Conservation (phyloP, 2,329 filamentous ascomycete species). For the Cladophialophora immunda region DNA sequence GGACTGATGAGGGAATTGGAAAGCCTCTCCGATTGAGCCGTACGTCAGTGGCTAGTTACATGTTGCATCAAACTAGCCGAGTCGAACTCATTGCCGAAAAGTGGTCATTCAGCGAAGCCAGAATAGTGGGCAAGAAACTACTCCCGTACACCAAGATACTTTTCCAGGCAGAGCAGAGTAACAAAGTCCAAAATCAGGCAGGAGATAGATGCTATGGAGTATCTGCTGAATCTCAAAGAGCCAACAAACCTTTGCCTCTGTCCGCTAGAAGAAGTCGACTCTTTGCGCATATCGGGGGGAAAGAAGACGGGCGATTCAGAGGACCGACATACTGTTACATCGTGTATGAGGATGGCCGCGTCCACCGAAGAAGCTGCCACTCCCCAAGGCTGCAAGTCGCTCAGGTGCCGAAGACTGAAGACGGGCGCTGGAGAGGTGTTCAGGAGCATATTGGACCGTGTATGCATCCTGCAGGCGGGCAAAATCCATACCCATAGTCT, state of each 20-base stretch:
- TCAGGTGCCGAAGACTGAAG: background rate
- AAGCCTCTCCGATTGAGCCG: conserved; percentile 19
- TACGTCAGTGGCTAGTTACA: conserved; percentile 22
- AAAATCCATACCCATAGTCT: conserved; percentile 17
- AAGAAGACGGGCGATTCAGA: conserved; percentile 1
- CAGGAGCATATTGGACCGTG: conserved; percentile 2
- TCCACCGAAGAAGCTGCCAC: background rate
- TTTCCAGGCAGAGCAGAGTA: conserved; percentile 64
- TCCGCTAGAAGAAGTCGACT: conserved; percentile 32
- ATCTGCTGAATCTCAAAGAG: conserved; percentile 39
- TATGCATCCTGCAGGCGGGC: background rate
- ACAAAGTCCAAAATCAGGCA: conserved; percentile 36
- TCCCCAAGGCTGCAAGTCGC: background rate
- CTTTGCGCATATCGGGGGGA: conserved; percentile 7
- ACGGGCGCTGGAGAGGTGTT: background rate
- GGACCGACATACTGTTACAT: conserved; percentile 6
- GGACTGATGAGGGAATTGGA: conserved; percentile 23
- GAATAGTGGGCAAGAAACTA: conserved; percentile 47
- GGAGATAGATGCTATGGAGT: conserved; percentile 41
- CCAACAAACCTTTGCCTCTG: conserved; percentile 31
- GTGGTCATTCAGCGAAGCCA: conserved; percentile 27
- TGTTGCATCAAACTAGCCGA: conserved; percentile 32
- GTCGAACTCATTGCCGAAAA: conserved; percentile 27
- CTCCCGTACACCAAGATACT: conserved; percentile 73
- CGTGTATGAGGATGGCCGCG: conserved; percentile 1